A percentile compares a stretch with the other conserved stretches of the same genome.
Conservation (phyloP, 1,284 basidiomycete species). For the Ustilago nuda region DNA sequence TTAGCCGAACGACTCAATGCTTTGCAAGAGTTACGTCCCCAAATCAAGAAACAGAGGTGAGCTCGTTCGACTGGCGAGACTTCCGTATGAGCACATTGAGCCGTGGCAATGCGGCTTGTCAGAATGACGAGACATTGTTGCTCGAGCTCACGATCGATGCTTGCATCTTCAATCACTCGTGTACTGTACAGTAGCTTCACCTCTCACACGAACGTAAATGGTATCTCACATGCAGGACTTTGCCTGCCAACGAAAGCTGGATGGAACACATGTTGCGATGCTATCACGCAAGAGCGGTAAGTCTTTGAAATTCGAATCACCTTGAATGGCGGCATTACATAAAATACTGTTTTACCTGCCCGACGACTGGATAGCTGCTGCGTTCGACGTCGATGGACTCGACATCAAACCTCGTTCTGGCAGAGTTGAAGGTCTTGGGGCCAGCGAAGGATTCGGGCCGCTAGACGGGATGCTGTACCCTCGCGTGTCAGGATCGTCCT, state of each 20-base stretch:
- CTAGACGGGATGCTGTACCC: background rate
- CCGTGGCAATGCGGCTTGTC: background rate
- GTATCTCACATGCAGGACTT: too few species aligned
- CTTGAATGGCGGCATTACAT: background rate
- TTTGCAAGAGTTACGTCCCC: slow-evolving; percentile 33
- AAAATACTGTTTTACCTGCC: background rate
- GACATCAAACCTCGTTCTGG: slow-evolving; percentile 4
- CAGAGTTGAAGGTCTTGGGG: background rate
- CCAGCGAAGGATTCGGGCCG: slow-evolving; percentile 9
- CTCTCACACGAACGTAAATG: too few species aligned
- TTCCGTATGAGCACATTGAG: too few species aligned
- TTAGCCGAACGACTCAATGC: slow-evolving; percentile 63
- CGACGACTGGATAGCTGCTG: background rate
- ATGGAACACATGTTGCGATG: background rate
- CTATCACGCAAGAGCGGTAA: background rate
- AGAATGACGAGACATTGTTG: background rate
- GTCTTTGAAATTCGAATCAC: background rate
- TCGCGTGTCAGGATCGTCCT: slow-evolving; percentile 27
- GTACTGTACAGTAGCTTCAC: background rate
- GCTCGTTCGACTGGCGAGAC: background rate
- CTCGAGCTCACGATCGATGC: background rate
- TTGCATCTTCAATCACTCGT: too few species aligned
- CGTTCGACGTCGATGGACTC: slow-evolving; percentile 9
- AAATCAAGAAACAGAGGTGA: slow-evolving; percentile 28
- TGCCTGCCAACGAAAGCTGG: too few species aligned